These are phyloP conservation scores for Geosmithia putterillii DNA, from an alignment of 2,329 filamentous ascomycete species.

Conservation along the genomic window DNA sequence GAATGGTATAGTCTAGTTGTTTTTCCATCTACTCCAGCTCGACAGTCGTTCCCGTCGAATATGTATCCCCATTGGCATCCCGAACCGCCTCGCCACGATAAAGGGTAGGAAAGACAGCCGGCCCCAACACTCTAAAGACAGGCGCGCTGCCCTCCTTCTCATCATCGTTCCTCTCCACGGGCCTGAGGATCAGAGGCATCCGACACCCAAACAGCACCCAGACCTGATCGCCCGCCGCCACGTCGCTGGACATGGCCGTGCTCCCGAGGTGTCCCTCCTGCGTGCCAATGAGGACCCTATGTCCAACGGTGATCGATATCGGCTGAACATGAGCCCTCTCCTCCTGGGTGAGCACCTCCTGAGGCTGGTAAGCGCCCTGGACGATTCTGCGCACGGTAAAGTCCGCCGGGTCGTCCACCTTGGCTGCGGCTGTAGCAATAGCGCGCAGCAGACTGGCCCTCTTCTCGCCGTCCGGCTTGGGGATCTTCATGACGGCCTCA, in stretches of 20 bases:
- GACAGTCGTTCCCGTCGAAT: not conserved
- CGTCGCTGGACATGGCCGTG: not conserved
- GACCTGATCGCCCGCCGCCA: not conserved
- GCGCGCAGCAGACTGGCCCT: not conserved
- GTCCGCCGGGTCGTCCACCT: not conserved
- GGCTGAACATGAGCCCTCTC: not conserved
- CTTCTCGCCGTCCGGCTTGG: not conserved
- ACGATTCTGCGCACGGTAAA: not conserved
- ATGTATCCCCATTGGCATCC: not conserved
- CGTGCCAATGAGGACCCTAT: not conserved
- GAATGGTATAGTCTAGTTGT: too few relatives aligned
- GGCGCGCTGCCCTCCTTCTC: too few relatives aligned
- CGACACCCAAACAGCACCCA: not conserved
- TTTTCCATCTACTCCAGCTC: too few relatives aligned
- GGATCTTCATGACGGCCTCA: not conserved
- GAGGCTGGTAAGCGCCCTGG: not conserved
- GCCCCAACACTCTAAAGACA: not conserved
- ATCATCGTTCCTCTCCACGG: not conserved
- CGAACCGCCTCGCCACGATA: not conserved
- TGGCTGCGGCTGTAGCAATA: not conserved
- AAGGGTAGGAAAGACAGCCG: not conserved
- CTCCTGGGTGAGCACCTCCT: not conserved
- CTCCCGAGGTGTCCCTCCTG: not conserved
- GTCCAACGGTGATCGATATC: not conserved
- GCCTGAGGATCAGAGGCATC: not conserved